These are phyloP conservation scores for Thielaviopsis ethacetica DNA, from an alignment of 2,329 filamentous ascomycete species.

Conservation along the genomic window DNA sequence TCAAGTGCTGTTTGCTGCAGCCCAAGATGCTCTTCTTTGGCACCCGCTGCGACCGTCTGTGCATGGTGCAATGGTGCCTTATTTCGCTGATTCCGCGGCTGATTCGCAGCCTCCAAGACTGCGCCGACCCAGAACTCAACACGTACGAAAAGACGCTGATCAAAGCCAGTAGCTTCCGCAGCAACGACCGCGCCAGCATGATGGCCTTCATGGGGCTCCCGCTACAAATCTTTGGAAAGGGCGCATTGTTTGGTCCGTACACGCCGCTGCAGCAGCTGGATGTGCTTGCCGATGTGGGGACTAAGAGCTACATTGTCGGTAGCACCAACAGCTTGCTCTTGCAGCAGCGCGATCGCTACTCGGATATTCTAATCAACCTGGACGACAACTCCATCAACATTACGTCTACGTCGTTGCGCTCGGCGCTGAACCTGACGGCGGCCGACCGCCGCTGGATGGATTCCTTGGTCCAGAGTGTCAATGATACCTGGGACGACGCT, in stretches of 20 bases:
- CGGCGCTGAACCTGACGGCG: slow-evolving; percentile 61
- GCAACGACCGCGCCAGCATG: slow-evolving; percentile 79
- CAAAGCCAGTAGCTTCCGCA: slow-evolving; percentile 70
- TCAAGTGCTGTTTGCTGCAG: slow-evolving; percentile 87
- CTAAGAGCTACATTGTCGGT: slow-evolving; percentile 93
- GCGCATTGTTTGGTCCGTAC: slow-evolving; percentile 89
- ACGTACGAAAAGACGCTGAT: slow-evolving; percentile 59
- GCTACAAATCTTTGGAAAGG: slow-evolving; percentile 89
- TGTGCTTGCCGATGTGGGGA: slow-evolving; percentile 78
- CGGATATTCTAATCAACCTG: slow-evolving; percentile 89
- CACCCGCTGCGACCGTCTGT: slow-evolving; percentile 84
- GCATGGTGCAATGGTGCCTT: slow-evolving; percentile 96
- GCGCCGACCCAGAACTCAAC: slow-evolving; percentile 84
- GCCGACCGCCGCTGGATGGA: slow-evolving; percentile 95
- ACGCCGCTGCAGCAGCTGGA: slow-evolving; percentile 93
- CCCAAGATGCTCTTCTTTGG: slow-evolving; percentile 99
- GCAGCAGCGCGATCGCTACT: slow-evolving; percentile 89
- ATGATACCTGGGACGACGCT: slow-evolving; percentile 89
- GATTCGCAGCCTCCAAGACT: slow-evolving; percentile 82
- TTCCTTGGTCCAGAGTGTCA: slow-evolving; percentile 79
- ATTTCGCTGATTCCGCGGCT: slow-evolving; percentile 90
- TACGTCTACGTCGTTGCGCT: slow-evolving; percentile 59
- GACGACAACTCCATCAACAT: slow-evolving; percentile 80
- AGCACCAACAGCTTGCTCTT: slow-evolving; percentile 90
- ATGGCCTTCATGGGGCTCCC: slow-evolving; percentile 90